Base-by-base conservation (phyloP, 345 rosid species). In the Microcos paniculata region DNA sequence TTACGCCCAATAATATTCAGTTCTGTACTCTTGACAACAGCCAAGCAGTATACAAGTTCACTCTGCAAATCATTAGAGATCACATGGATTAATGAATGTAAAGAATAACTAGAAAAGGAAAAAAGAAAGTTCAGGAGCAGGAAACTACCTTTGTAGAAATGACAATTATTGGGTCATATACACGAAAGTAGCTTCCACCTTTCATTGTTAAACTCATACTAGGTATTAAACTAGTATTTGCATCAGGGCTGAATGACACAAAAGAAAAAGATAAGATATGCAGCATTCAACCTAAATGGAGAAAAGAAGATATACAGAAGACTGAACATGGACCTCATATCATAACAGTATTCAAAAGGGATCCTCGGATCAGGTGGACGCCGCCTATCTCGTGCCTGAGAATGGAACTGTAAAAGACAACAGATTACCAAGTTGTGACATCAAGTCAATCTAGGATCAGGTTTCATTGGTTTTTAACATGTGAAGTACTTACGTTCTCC, bases 1-100 rank as follows among this genome's bases (percentile, higher is more conserved):
- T 89, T 87, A 90, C 94, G 91, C 77, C 92, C 91, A 38, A 91
- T 86, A 73, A 93, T 91, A 85, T 93, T 89, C 80, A 95, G 64
- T 70, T 87, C 93, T 4, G 85, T 75, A 77, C 92, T 87, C 87
- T 84, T 90, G 83, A 92, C 85, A 62, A 92, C 81, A 71, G 94
- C 94, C 72, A 91, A 81, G 84, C 98, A 89, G 78, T 89, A 90
- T 4, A 88, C 74, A 74, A 87, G 90, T 66, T 86, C 87, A 48
- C 73, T 86, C 98, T 84, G 93, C 76, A 75, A 78, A 62, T 21
- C 12, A 26, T 35, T 23, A 2, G 59, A 64, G 26, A 35, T 53
- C 46, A 71, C 64, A 38, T 19, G n/a, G 33, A 40, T 72, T 23
- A 30, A 70, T 30, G 70, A 48, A 56, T 62, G 59, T 15, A 14